A percentile compares a stretch with the other conserved stretches of the same genome.
These are phyloP conservation scores for Schwanniomyces yamadae DNA, from an alignment of 805 yeast species.

Conservation along the genomic window DNA sequence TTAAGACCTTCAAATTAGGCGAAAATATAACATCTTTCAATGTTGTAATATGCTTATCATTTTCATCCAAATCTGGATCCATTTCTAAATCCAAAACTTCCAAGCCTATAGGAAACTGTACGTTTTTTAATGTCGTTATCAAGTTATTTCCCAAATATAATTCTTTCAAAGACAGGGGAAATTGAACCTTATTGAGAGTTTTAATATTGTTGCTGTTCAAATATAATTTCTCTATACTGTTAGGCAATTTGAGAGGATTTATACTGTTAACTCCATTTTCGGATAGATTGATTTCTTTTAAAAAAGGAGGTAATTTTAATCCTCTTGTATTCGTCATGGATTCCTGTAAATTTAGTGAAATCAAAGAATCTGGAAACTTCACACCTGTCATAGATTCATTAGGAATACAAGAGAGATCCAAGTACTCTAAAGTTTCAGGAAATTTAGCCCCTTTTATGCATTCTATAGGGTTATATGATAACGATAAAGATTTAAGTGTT, in stretches of 20 bases:
- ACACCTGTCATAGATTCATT: slow-evolving; percentile 48
- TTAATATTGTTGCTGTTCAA: slow-evolving; percentile 42
- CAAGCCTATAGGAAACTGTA: slow-evolving; percentile 36
- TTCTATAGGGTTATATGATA: slow-evolving; percentile 42
- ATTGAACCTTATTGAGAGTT: slow-evolving; percentile 42
- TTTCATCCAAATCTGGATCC: slow-evolving; percentile 42
- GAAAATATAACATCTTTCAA: slow-evolving; percentile 43
- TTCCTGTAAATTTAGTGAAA: slow-evolving; percentile 38
- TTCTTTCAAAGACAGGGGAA: slow-evolving; percentile 35
- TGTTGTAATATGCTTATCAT: slow-evolving; percentile 41
- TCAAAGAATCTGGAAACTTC: slow-evolving; percentile 42
- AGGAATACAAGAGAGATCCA: slow-evolving; percentile 43
- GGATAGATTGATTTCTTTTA: slow-evolving; percentile 32
- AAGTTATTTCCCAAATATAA: slow-evolving; percentile 42
- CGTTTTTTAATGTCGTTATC: slow-evolving; percentile 45
- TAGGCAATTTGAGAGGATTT: slow-evolving; percentile 44
- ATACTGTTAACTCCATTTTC: slow-evolving; percentile 45
- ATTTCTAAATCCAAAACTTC: slow-evolving; percentile 42
- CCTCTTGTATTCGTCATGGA: slow-evolving; percentile 47
- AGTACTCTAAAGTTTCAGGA: slow-evolving; percentile 34
- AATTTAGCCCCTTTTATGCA: slow-evolving; percentile 40
- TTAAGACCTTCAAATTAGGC: slow-evolving; percentile 30
- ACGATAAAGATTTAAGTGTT: slow-evolving; percentile 25
- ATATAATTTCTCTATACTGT: slow-evolving; percentile 36
- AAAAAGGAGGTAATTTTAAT: slow-evolving; percentile 34